These are phyloP conservation scores for Cordyceps fumosorosea DNA, from an alignment of 2,329 filamentous ascomycete species.

Conservation along the genomic window DNA sequence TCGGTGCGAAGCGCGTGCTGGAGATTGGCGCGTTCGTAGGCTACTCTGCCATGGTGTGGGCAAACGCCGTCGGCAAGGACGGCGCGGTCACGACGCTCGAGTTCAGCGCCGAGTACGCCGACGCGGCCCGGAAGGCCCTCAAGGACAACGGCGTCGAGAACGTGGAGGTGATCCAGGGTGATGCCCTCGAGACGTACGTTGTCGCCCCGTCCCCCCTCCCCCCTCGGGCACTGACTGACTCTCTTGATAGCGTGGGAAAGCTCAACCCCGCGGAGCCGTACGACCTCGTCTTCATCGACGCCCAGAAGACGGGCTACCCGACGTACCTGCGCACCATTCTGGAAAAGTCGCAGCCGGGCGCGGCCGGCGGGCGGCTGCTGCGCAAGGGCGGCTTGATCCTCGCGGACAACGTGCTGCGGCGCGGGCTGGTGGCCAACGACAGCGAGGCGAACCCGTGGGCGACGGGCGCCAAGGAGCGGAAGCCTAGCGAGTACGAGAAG, in stretches of 20 bases:
- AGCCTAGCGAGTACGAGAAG: conserved; percentile 18
- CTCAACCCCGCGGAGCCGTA: conserved; percentile 36
- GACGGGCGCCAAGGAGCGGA: conserved; percentile 14
- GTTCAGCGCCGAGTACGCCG: conserved; percentile 37
- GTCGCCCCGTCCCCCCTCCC: no score
- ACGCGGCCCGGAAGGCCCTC: conserved; percentile 33
- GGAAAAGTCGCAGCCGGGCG: conserved; percentile 32
- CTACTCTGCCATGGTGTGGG: conserved; percentile 35
- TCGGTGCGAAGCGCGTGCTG: conserved; percentile 33
- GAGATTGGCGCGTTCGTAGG: conserved; percentile 38
- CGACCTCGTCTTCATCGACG: conserved; percentile 49
- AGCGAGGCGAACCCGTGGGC: conserved; percentile 29
- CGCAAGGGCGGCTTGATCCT: conserved; percentile 44
- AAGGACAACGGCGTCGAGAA: conserved; percentile 35
- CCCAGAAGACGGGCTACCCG: conserved; percentile 46
- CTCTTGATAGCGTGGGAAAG: conserved; percentile 22
- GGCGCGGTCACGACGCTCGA: conserved; percentile 39
- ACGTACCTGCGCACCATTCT: conserved; percentile 41
- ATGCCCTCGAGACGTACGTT: conserved; percentile 40
- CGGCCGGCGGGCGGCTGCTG: conserved; percentile 33
- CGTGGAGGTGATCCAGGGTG: conserved; percentile 39
- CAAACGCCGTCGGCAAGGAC: conserved; percentile 32
- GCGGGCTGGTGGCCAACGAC: conserved; percentile 40
- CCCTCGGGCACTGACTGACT: neutral
- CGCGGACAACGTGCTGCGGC: conserved; percentile 47